A percentile compares a stretch with the other conserved stretches of the same genome.
Evolutionary conservation across 148 eudicot genomes (phyloP).

Genomic region (Vaccinium macrocarpon): DNA sequence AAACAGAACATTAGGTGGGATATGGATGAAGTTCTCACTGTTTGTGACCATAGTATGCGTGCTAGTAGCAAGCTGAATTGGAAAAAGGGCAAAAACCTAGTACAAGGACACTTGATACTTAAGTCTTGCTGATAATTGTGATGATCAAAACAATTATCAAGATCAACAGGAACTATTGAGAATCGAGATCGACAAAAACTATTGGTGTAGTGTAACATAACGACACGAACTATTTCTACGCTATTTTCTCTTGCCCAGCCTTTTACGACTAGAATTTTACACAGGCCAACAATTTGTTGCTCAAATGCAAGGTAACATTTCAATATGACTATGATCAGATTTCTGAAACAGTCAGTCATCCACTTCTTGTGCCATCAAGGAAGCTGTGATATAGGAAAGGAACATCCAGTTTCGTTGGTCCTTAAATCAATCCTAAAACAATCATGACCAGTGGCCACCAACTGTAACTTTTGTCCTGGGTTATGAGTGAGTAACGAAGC

Average conservation of each 20-base stretch:
- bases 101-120: constrained; percentile 12
- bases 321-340: not conserved
- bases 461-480: too few species aligned
- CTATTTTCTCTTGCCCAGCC: too few species aligned
- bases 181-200: not conserved
- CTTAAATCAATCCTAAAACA: too few species aligned
- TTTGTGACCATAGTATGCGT: constrained; percentile 90
- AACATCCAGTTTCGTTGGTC: too few species aligned
- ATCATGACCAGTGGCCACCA: too few species aligned
- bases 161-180: not conserved
- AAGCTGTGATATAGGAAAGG: too few species aligned
- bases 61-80: constrained; percentile 90
- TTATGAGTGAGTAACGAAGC: too few species aligned
- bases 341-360: not conserved
- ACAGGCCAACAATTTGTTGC: not conserved
- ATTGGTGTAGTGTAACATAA: not conserved
- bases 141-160: not conserved
- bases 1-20: constrained; percentile 3
- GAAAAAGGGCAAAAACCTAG: constrained; percentile 82
- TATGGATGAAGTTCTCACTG: constrained; percentile 48
- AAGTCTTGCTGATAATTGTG: not conserved
- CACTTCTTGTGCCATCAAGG: not conserved
- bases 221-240: not conserved
- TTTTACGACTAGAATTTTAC: too few species aligned
- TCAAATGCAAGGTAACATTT: not conserved